phyloP scores from a whole-genome alignment of 73 alveolate species.

The Tetrahymena malaccensis region DNA sequence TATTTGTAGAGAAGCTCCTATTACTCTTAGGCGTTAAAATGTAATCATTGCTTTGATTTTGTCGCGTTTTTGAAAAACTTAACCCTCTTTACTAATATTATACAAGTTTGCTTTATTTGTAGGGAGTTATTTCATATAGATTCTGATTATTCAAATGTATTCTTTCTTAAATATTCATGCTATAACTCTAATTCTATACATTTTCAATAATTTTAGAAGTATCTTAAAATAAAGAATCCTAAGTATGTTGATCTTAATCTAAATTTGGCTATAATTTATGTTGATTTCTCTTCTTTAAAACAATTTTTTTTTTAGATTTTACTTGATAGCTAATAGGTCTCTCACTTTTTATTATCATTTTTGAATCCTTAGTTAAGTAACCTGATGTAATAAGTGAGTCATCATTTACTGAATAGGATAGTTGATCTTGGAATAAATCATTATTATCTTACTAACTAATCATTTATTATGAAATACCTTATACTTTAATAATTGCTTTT shows the following conservation, averaged over 20 bases:
- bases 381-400: background rate
- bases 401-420: background rate
- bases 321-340: background rate
- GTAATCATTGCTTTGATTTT: background rate
- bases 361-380: background rate
- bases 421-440: background rate
- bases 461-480: background rate
- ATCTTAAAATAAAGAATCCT: too few relatives aligned
- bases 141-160: background rate
- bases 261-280: background rate
- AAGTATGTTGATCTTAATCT: background rate
- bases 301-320: background rate
- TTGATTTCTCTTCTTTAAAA: background rate
- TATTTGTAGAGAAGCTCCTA: background rate
- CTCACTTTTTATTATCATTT: background rate
- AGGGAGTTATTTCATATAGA: background rate
- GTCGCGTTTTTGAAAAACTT: background rate
- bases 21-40: background rate
- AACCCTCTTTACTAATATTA: background rate
- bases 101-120: background rate
- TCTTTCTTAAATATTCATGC: background rate
- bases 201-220: background rate
- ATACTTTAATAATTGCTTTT: background rate
- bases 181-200: background rate
- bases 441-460: background rate